phyloP scores from a whole-genome alignment of 2,329 filamentous ascomycete genomes.

The Trichoderma oligosporum region DNA sequence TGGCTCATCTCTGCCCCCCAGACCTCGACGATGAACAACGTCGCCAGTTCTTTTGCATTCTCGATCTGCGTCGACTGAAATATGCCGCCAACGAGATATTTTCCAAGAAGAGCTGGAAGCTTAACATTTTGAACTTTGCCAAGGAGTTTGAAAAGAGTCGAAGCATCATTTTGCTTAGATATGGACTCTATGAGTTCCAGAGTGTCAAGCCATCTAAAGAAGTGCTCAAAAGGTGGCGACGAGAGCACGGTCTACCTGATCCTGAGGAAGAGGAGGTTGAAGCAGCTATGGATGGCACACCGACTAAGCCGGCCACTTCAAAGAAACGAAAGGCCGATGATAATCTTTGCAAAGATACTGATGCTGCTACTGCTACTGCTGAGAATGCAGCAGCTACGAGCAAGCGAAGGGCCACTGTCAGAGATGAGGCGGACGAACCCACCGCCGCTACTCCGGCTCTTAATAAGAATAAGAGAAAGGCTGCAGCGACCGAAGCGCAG shows the following conservation, averaged over 20 bases:
- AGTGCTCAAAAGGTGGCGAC: conserved; percentile 55
- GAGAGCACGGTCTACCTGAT: conserved; percentile 52
- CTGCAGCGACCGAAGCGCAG: conserved; percentile 44
- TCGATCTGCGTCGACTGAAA: conserved; percentile 59
- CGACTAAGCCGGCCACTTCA: conserved; percentile 32
- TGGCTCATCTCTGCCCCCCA: conserved; percentile 53
- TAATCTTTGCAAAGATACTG: conserved; percentile 40
- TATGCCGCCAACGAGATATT: conserved; percentile 61
- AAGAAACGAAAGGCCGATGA: conserved; percentile 59
- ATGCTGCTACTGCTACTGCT: conserved; percentile 33
- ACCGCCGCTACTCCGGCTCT: conserved; percentile 28
- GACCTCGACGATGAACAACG: conserved; percentile 57
- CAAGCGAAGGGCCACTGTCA: conserved; percentile 49
- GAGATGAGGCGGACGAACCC: conserved; percentile 37
- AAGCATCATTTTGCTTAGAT: conserved; percentile 57
- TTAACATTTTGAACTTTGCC: conserved; percentile 59
- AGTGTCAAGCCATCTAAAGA: conserved; percentile 57
- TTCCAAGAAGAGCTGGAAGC: conserved; percentile 57
- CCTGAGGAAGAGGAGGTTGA: conserved; percentile 39
- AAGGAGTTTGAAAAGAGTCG: conserved; percentile 63
- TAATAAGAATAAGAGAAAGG: conserved; percentile 53
- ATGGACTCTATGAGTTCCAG: conserved; percentile 61
- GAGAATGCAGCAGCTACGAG: conserved; percentile 37
- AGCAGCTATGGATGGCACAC: conserved; percentile 9
- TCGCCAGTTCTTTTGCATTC: conserved; percentile 60